A percentile compares a stretch with the other conserved stretches of the same genome.
These are phyloP conservation scores for Phytophthora syringae DNA, from an alignment of 352 stramenopile species.

Conservation along the genomic window DNA sequence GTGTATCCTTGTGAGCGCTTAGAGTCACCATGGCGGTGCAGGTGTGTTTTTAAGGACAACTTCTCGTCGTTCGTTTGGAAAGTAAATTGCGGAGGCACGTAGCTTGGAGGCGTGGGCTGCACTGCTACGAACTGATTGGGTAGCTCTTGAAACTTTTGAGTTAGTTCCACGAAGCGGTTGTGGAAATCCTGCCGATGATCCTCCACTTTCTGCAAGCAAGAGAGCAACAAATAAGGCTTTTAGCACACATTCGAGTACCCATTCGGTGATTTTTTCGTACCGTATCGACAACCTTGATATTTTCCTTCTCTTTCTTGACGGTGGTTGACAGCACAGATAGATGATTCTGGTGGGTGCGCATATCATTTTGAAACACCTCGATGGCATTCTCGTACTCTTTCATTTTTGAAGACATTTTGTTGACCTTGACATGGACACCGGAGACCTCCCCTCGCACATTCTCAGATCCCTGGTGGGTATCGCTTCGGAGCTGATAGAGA, in stretches of 20 bases:
- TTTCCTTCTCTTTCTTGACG: slow-evolving; percentile 64
- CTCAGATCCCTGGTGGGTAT: slow-evolving; percentile 48
- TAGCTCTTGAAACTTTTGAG: slow-evolving; percentile 69
- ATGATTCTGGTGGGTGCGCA: slow-evolving; percentile 53
- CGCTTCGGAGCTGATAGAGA: slow-evolving; percentile 40
- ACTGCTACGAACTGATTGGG: slow-evolving; percentile 56
- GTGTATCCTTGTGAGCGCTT: slow-evolving; percentile 50
- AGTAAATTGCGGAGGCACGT: slow-evolving; percentile 40
- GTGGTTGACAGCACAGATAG: slow-evolving; percentile 55
- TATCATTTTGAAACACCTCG: slow-evolving; percentile 71
- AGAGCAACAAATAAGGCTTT: neutral
- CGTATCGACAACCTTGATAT: slow-evolving; percentile 58
- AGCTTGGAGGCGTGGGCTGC: slow-evolving; percentile 29
- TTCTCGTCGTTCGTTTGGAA: slow-evolving; percentile 65
- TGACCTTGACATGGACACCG: slow-evolving; percentile 48
- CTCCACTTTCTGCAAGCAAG: slow-evolving; percentile 63
- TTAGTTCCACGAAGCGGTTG: slow-evolving; percentile 62
- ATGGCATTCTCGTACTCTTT: slow-evolving; percentile 68
- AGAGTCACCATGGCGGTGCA: slow-evolving; percentile 33
- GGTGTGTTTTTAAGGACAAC: slow-evolving; percentile 58
- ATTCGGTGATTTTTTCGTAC: slow-evolving; percentile 25
- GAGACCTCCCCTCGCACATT: slow-evolving; percentile 59
- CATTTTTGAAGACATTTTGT: slow-evolving; percentile 59
- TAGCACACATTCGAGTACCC: too few relatives aligned
- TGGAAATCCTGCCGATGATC: slow-evolving; percentile 72